Evolutionary conservation across 2,329 filamentous ascomycete genomes (phyloP).

Genomic region (Penicillium occitanis): DNA sequence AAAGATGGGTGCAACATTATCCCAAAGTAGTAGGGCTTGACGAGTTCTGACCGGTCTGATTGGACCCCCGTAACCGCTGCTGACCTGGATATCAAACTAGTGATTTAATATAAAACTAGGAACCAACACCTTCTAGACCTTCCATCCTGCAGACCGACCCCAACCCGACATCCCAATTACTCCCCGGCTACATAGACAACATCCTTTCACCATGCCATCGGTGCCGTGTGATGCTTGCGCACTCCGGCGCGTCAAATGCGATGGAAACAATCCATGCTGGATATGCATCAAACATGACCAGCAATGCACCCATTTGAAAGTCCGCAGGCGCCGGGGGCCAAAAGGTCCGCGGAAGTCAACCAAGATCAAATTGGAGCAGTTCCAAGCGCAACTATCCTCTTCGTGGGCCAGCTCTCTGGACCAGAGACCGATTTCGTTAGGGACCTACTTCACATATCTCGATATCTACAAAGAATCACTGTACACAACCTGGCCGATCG

Average conservation of each 20-base stretch:
- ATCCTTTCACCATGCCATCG: slow-evolving; percentile 6
- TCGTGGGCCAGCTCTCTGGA: neutral
- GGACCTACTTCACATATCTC: slow-evolving; percentile 11
- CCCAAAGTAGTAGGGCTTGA: neutral
- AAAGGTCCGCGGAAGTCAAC: slow-evolving; percentile 18
- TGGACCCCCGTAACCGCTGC: neutral
- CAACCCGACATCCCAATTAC: neutral
- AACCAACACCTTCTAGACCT: slow-evolving; percentile 6
- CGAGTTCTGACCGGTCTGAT: neutral
- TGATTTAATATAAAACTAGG: neutral
- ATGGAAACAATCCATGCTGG: slow-evolving; percentile 23
- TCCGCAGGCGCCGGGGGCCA: slow-evolving; percentile 22
- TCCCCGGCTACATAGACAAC: neutral
- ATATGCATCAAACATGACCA: slow-evolving; percentile 22
- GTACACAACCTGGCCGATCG: slow-evolving; percentile 20
- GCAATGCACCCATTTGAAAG: slow-evolving; percentile 22
- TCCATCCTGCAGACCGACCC: neutral
- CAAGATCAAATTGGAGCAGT: slow-evolving; percentile 13
- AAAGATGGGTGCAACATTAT: neutral
- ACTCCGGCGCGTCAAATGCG: slow-evolving; percentile 23
- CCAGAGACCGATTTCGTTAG: neutral
- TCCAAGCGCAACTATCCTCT: slow-evolving; percentile 4
- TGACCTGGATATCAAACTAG: neutral
- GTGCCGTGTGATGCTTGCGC: slow-evolving; percentile 19
- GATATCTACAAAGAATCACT: slow-evolving; percentile 16